Conservation (phyloP, 345 rosid species). For the Durio zibethinus region DNA sequence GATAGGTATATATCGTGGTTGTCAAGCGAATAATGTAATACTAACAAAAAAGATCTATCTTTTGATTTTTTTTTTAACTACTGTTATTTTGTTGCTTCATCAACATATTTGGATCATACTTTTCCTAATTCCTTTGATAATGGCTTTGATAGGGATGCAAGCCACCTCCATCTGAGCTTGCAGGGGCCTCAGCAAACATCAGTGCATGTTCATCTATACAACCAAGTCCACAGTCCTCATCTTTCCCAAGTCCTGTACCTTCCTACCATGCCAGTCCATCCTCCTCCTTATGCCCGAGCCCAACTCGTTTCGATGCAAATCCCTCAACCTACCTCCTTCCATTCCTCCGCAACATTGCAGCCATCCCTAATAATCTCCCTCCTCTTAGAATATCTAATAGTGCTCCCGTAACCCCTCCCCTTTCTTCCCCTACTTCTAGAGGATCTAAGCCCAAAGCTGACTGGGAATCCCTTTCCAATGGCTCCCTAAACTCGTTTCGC, state of each 20-base stretch:
- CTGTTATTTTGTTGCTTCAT: background rate
- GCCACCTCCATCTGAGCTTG: constrained; percentile 50
- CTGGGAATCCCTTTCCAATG: constrained; percentile 59
- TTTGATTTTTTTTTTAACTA: background rate
- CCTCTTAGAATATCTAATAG: constrained; percentile 90
- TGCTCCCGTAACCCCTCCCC: constrained; percentile 97
- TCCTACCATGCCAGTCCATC: constrained; percentile 84
- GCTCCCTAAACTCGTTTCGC: constrained; percentile 35
- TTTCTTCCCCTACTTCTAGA: constrained; percentile 82
- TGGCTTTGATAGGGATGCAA: constrained; percentile 56
- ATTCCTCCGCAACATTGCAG: constrained; percentile 45
- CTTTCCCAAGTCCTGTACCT: constrained; percentile 86
- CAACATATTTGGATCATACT: background rate
- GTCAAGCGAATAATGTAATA: background rate
- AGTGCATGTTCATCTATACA: constrained; percentile 73
- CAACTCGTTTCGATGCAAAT: constrained; percentile 49
- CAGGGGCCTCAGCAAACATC: constrained; percentile 40
- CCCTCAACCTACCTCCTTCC: constrained; percentile 65
- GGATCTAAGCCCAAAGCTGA: constrained; percentile 59
- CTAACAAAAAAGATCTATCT: background rate
- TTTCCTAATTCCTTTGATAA: background rate
- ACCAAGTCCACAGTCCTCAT: constrained; percentile 72
- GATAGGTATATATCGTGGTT: background rate
- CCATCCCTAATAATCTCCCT: constrained; percentile 38
- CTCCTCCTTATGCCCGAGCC: constrained; percentile 84